phyloP scores from a whole-genome alignment of 164 flowering plant genomes.

The Litsea cubeba region DNA sequence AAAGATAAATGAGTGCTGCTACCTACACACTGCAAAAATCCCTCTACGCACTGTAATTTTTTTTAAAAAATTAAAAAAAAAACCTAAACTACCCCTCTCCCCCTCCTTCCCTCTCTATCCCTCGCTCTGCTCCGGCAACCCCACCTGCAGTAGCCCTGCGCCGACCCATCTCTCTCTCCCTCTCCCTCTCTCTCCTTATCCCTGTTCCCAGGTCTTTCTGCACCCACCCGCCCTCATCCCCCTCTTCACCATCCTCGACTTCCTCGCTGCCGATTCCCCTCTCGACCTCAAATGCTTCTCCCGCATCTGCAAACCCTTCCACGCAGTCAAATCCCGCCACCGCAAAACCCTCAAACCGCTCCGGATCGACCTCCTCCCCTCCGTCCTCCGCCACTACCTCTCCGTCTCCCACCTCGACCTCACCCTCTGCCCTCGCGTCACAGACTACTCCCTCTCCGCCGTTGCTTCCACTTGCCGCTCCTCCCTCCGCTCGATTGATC shows the following conservation, averaged over 20 bases:
- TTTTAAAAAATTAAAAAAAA: no score
- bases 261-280: constrained; percentile 29
- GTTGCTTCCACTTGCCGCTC: constrained; percentile 29
- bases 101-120: no score
- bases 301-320: constrained; percentile 40
- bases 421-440: constrained; percentile 58
- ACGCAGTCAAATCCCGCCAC: constrained; percentile 39
- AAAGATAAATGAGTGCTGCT: no score
- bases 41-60: no score
- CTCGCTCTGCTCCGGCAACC: no score
- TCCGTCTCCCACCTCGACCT: constrained; percentile 46
- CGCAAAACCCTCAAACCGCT: constrained; percentile 40
- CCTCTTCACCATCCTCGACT: constrained; percentile 42
- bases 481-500: constrained; percentile 42
- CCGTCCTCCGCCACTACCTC: constrained; percentile 44
- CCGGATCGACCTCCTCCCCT: constrained; percentile 34
- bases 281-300: constrained; percentile 46
- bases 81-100: no score
- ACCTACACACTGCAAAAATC: no score
- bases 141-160: no score
- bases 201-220: no score
- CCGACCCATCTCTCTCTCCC: no score
- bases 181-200: no score
- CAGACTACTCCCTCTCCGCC: constrained; percentile 40
- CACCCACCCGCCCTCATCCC: no score